These are phyloP conservation scores for Candida piceae DNA, from an alignment of 805 yeast genomes.

Conservation along the genomic window DNA sequence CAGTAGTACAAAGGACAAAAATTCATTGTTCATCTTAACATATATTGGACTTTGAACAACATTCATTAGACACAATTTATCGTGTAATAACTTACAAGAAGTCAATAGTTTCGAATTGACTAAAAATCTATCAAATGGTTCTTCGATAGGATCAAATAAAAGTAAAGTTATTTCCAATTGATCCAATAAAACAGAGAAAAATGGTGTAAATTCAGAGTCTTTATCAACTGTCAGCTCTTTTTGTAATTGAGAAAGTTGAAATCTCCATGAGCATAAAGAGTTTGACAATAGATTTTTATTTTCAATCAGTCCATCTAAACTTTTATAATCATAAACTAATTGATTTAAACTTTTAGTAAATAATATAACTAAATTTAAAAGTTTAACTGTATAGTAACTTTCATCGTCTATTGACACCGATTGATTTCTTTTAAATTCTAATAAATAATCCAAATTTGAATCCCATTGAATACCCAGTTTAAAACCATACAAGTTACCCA, in stretches of 20 bases:
- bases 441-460: slow-evolving; percentile 12
- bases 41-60: slow-evolving; percentile 17
- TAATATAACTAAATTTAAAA: slow-evolving; percentile 17
- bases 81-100: slow-evolving; percentile 5
- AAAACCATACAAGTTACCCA: slow-evolving; percentile 24
- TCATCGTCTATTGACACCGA: background rate
- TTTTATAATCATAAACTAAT: slow-evolving; percentile 17
- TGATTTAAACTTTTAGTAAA: slow-evolving; percentile 18
- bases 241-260: slow-evolving; percentile 11
- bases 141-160: slow-evolving; percentile 17
- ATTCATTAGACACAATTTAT: slow-evolving; percentile 4
- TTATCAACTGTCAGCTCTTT: slow-evolving; percentile 2
- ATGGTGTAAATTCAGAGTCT: background rate
- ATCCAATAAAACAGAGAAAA: slow-evolving; percentile 6
- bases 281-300: slow-evolving; percentile 14
- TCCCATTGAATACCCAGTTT: slow-evolving; percentile 25
- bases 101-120: slow-evolving; percentile 8
- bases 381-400: slow-evolving; percentile 12
- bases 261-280: slow-evolving; percentile 22
- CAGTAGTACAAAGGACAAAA: slow-evolving; percentile 9
- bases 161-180: slow-evolving; percentile 17
- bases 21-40: slow-evolving; percentile 21
- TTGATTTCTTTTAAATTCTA: slow-evolving; percentile 13
- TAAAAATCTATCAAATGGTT: slow-evolving; percentile 5
- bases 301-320: slow-evolving; percentile 8